Conservation (phyloP, 2,329 filamentous ascomycete genomes). For the Claviceps cyperi region DNA sequence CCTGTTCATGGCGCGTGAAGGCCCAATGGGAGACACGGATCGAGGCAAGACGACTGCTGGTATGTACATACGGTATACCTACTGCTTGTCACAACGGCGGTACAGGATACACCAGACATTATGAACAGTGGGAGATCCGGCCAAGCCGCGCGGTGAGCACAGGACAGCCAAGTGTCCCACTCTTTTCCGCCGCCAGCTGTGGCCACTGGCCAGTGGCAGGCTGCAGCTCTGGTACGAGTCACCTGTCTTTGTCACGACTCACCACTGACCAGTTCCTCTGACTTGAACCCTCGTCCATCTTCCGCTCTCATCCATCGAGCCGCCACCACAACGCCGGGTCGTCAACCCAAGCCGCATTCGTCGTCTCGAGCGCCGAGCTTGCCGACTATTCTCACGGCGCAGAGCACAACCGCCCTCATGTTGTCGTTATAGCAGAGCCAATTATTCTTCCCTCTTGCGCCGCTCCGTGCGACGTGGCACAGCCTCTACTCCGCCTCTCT, state of each 20-base stretch:
- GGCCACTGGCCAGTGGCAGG: not conserved
- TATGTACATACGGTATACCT: not conserved
- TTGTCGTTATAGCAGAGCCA: conserved; percentile 22
- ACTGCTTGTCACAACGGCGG: not conserved
- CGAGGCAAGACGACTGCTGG: not conserved
- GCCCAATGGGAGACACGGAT: not conserved
- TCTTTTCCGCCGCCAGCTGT: not conserved
- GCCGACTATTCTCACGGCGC: not conserved
- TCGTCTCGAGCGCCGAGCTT: not conserved
- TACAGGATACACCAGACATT: not conserved
- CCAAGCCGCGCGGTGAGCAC: not conserved
- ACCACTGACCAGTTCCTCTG: not conserved
- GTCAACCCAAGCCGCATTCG: not conserved
- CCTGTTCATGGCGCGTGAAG: not conserved
- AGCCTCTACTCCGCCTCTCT: not conserved
- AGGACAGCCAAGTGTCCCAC: not conserved
- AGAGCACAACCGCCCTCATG: conserved; percentile 14
- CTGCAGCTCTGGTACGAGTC: not conserved
- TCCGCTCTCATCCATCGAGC: not conserved
- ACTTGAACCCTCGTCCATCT: not conserved
- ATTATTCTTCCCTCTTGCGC: conserved; percentile 2
- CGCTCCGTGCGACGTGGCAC: conserved; percentile 3
- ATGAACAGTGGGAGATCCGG: not conserved
- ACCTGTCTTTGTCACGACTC: not conserved
- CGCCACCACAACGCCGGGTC: too few species aligned